Evolutionary conservation across 495 filamentous ascomycete species (phyloP), one percentile per base, ranked within the genome.

Genomic region (Pyronema domesticum): DNA sequence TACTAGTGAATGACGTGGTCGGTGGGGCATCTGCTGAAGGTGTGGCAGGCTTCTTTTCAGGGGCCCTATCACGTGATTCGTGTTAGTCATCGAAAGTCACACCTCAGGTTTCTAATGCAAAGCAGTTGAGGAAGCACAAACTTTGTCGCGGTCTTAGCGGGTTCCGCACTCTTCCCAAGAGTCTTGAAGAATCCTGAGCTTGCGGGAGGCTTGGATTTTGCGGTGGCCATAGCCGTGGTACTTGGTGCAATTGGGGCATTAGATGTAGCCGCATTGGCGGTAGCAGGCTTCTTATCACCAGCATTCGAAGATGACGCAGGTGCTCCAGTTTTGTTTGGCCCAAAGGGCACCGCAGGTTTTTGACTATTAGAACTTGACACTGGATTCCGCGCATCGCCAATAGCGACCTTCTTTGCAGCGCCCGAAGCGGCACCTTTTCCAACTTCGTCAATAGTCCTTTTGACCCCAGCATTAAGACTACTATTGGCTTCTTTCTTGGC

Each of bases 181-280:
- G 60, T 61, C 53, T 64, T 64, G 61, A 64, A 64, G 42, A 64
- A 64, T 37, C 61, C 61, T 4, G 62, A 64, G 59, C 55, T 63
- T 52, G 62, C 55, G 55, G 61, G 59, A 50, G 51, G 51, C 19
- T 64, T 64, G 48, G 61, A 52, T 48, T 64, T 64, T 46, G 62
- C 57, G 58, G 59, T 9, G 55, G 58, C 51, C 44, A 58, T 51
- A 52, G 55, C 51, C 55, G 57, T 55, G 13, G 57, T 60, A 17
- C 56, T 53, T 36, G 57, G 40, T 60, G 60, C 34, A 57, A 52
- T 63, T 63, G 61, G 33, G 52, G 61, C 60, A 55, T 14, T 60
- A 23, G 60, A 64, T 37, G 57, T 46, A 47, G 54, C 55, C 59
- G 56, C 43, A 64, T 60, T 64, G 64, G 62, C 14, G 48, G 45